phyloP scores from a whole-genome alignment of 495 filamentous ascomycete genomes.

The Cetradonia linearis region DNA sequence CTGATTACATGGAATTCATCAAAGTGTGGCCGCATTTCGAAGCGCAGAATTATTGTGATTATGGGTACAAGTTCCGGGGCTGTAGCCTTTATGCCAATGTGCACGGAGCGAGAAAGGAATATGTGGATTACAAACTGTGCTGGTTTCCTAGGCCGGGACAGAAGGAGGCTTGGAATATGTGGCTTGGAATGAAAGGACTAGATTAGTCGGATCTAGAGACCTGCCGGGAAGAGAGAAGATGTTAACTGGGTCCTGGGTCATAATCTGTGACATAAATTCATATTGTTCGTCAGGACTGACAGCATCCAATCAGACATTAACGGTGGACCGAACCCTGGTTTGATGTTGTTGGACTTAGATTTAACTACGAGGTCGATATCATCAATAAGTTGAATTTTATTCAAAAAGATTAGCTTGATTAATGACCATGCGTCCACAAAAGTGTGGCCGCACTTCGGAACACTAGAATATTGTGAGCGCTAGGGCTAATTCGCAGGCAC shows the following conservation, averaged over 20 bases:
- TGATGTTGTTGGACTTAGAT: not conserved
- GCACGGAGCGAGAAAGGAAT: not conserved
- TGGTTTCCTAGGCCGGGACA: not conserved
- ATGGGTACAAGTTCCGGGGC: not conserved
- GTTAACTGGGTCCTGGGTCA: not conserved
- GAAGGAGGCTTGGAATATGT: not conserved
- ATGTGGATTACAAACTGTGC: not conserved
- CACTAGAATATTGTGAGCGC: not conserved
- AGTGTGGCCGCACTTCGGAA: not conserved
- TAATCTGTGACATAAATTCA: not conserved
- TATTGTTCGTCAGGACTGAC: not conserved
- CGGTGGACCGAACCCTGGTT: not conserved
- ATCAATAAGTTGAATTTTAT: not conserved
- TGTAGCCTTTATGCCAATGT: not conserved
- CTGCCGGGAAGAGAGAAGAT: not conserved
- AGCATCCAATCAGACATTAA: not conserved
- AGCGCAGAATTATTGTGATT: not conserved
- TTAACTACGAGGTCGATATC: not conserved
- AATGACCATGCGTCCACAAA: no score
- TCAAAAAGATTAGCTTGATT: not conserved
- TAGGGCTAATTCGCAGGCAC: not conserved
- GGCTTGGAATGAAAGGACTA: not conserved
- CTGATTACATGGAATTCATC: not conserved
- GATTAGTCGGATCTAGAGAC: not conserved
- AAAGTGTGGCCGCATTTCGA: slow-evolving; percentile 2